phyloP scores from a whole-genome alignment of 768 basidiomycete species.

The Auricularia sp. region DNA sequence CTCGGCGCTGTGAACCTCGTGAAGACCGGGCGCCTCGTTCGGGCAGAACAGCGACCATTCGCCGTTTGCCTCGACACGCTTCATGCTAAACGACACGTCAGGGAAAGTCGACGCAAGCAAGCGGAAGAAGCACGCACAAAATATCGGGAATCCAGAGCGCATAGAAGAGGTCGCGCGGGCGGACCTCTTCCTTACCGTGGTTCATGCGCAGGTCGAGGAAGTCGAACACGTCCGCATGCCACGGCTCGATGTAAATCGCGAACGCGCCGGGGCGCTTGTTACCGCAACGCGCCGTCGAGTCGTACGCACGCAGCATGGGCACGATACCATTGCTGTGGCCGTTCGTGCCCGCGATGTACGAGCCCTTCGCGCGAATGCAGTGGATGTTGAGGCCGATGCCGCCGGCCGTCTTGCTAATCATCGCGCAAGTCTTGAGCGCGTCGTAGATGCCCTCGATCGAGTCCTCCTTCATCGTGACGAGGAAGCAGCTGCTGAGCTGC shows the following conservation, averaged over 20 bases:
- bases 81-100: constrained; percentile 56
- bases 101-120: background rate
- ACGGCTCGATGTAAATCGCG: constrained; percentile 96
- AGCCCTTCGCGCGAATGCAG: constrained; percentile 94
- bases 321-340: constrained; percentile 99
- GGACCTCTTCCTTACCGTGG: constrained; percentile 95
- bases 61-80: constrained; percentile 80
- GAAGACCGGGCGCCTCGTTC: constrained; percentile 84
- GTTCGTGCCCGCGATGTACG: constrained; percentile 98
- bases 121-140: constrained; percentile 48
- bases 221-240: constrained; percentile 96
- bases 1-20: constrained; percentile 81
- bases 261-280: constrained; percentile 99
- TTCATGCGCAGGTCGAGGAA: constrained; percentile 98
- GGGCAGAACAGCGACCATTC: constrained; percentile 98
- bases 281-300: constrained; percentile 95
- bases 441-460: constrained; percentile 99
- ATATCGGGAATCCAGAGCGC: constrained; percentile 97
- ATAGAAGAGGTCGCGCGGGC: constrained; percentile 94
- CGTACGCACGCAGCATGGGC: constrained; percentile 96
- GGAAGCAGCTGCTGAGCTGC: constrained; percentile 88
- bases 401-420: constrained; percentile 99
- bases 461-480: constrained; percentile 98
- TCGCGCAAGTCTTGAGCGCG: constrained; percentile 93
- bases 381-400: constrained; percentile 96